These are phyloP conservation scores for Scolecobasidium constrictum DNA, from an alignment of 2,329 filamentous ascomycete genomes.

Conservation along the genomic window DNA sequence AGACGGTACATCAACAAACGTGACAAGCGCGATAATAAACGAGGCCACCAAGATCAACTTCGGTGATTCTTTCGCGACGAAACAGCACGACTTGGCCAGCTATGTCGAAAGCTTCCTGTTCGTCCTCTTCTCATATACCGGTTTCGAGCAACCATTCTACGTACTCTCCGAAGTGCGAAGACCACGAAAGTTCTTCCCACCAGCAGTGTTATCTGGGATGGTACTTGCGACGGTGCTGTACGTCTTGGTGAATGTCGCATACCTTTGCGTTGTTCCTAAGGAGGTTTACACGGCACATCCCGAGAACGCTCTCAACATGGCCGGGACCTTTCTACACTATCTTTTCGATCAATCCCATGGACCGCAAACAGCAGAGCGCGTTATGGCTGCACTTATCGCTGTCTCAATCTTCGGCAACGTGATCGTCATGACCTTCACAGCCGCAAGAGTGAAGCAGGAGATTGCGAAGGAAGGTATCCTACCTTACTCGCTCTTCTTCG, in stretches of 20 bases:
- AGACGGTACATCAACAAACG: neutral
- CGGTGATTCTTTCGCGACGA: neutral
- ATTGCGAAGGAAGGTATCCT: conserved; percentile 49
- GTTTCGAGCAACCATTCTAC: conserved; percentile 6
- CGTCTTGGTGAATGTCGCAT: conserved; percentile 18
- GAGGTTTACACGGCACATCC: neutral
- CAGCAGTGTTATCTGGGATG: conserved; percentile 24
- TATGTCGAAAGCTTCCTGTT: conserved; percentile 1
- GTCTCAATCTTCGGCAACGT: conserved; percentile 47
- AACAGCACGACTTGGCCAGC: neutral
- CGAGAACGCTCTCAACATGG: conserved; percentile 11
- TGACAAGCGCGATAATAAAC: neutral
- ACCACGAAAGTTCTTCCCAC: conserved; percentile 27
- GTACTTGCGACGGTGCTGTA: conserved; percentile 16
- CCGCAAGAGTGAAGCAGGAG: conserved; percentile 47
- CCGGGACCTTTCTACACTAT: conserved; percentile 13
- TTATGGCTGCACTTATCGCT: conserved; percentile 41
- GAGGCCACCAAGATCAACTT: neutral
- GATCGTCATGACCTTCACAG: conserved; percentile 46
- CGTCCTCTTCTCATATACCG: neutral
- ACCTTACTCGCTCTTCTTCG: conserved; percentile 40
- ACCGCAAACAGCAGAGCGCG: conserved; percentile 16
- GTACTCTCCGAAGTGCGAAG: conserved; percentile 26
- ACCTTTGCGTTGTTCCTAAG: conserved; percentile 11
- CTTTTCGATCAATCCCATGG: conserved; percentile 15